Percentiles rank a stretch among this genome's conserved stretches.
Evolutionary conservation across 305 asterid species (phyloP).

Genomic region (Fraxinus sp.): DNA sequence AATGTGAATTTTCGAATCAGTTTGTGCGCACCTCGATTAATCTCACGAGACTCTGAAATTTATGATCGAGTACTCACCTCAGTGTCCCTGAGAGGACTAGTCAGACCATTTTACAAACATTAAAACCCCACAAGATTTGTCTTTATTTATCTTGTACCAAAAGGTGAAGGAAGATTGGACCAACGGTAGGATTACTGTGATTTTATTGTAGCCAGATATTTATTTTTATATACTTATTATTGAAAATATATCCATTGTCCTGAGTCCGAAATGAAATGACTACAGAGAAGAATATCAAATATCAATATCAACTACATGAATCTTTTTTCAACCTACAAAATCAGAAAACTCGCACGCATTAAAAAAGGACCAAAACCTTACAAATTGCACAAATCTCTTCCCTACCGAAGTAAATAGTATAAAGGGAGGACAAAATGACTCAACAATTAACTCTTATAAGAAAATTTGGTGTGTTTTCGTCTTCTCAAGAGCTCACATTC

Average conservation of each 20-base stretch:
- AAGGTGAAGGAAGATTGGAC: not conserved
- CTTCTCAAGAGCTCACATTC: constrained; percentile 26
- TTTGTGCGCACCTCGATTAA: no score
- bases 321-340: not conserved
- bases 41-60: no score
- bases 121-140: not conserved
- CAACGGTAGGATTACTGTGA: not conserved
- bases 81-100: not conserved
- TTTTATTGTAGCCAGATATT: not conserved
- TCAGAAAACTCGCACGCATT: not conserved
- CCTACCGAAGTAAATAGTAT: not conserved
- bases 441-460: constrained; percentile 26
- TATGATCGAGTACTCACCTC: no score
- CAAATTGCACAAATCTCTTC: not conserved
- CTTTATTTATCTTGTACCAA: not conserved
- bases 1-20: no score
- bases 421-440: constrained; percentile 4
- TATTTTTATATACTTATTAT: not conserved
- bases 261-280: not conserved
- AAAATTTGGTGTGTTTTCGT: constrained; percentile 19
- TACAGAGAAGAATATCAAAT: not conserved
- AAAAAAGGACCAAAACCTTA: not conserved
- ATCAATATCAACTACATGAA: not conserved
- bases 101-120: not conserved
- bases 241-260: not conserved